Conservation (phyloP, 805 yeast species). For the Lachancea cidri region DNA sequence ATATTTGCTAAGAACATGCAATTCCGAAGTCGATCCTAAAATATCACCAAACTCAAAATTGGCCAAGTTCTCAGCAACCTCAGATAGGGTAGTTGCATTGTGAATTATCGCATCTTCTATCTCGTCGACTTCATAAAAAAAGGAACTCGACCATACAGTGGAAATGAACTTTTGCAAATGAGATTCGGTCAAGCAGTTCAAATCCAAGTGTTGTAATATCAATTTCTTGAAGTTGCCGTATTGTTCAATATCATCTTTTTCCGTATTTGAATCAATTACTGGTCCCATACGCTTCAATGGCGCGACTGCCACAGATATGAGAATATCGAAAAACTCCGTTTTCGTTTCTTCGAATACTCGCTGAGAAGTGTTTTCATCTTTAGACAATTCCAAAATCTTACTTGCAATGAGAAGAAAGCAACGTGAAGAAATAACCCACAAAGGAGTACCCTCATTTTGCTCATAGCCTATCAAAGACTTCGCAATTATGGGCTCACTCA, state of each 20-base stretch:
- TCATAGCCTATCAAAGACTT: slow-evolving; percentile 34
- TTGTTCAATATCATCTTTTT: slow-evolving; percentile 41
- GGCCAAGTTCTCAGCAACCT: slow-evolving; percentile 37
- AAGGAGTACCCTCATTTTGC: slow-evolving; percentile 22
- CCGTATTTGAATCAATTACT: slow-evolving; percentile 32
- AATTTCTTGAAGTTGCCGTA: slow-evolving; percentile 39
- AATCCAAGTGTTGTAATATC: slow-evolving; percentile 39
- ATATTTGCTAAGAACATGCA: slow-evolving; percentile 40
- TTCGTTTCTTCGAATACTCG: slow-evolving; percentile 6
- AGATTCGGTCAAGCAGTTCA: slow-evolving; percentile 24
- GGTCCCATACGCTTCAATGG: slow-evolving; percentile 24
- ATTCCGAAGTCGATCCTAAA: slow-evolving; percentile 60
- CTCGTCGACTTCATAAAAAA: slow-evolving; percentile 52
- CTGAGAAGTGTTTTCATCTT: slow-evolving; percentile 3
- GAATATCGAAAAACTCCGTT: slow-evolving; percentile 19
- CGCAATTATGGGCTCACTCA: slow-evolving; percentile 47
- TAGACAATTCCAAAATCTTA: slow-evolving; percentile 14
- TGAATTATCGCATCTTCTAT: slow-evolving; percentile 39
- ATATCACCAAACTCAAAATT: slow-evolving; percentile 42
- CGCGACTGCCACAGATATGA: slow-evolving; percentile 30
- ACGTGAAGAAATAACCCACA: slow-evolving; percentile 52
- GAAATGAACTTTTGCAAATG: slow-evolving; percentile 42
- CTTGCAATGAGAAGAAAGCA: slow-evolving; percentile 36
- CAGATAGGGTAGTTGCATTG: slow-evolving; percentile 28
- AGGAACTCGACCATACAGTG: slow-evolving; percentile 55